Evolutionary conservation across 495 filamentous ascomycete genomes (phyloP), one percentile per base, ranked within the genome.

Genomic region (Astrothelium subdiscretum): DNA sequence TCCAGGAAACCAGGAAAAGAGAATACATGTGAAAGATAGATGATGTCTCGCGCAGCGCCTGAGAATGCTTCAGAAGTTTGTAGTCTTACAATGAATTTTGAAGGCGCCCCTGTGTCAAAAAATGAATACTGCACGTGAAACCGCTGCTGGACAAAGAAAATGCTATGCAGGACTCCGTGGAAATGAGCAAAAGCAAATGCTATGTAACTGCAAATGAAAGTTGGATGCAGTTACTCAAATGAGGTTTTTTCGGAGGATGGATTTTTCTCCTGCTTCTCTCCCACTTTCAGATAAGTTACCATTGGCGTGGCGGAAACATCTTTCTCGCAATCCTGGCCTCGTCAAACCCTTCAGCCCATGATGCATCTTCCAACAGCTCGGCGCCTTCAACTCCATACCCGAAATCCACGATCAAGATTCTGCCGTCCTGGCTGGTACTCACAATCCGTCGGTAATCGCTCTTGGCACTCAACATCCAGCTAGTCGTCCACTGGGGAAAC

Each of bases 381-480:
- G 48, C 48, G 2, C 48, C 48, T 29, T 54, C 48, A 15, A 54
- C 48, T 0, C 20, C 20, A 15, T 54, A 29, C 29, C 87, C 87
- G 69, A 90, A 91, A 76, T 98, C 94, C 78, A 98, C 83, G n/a
- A 98, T 85, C 26, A 97, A 77, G 32, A 89, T 87, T 66, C 92
- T 85, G 11, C 90, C 87, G 68, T 97, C 92, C 74, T 98, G 94
- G 44, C 90, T 92, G 0, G 95, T 95, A 61, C 88, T 90, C 51
- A 98, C 86, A 62, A 98, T 91, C 38, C 94, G 82, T 57, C 92
- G 79, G 71, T 97, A 97, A 72, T 98, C 94, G 32, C 87, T 88
- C 76, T 97, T 96, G 29, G 95, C 94, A 63, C 88, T 90, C 44
- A 98, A 74, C 67, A 97, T 95, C 95, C 95, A 97, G 69, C 90